phyloP scores from a whole-genome alignment of 495 filamentous ascomycete species.

The Immersiella caudata region DNA sequence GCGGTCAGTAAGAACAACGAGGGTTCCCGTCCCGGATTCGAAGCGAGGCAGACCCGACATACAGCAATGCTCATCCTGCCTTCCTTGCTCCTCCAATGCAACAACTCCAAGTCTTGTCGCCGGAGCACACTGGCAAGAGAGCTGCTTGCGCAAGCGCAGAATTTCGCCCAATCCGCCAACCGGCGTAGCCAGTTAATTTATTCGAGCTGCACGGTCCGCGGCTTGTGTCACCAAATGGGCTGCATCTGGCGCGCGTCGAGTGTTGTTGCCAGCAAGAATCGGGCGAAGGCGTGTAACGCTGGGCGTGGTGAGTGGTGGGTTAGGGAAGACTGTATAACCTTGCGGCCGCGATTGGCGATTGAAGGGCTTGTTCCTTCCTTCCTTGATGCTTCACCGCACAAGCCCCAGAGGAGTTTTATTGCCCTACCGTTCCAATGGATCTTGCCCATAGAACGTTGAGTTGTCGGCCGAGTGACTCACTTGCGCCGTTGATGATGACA shows the following conservation, averaged over 20 bases:
- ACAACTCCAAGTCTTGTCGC: background rate
- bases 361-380: background rate
- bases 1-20: no score
- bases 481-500: background rate
- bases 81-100: background rate
- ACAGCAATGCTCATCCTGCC: background rate
- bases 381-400: background rate
- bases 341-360: background rate
- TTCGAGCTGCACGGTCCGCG: background rate
- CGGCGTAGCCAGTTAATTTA: background rate
- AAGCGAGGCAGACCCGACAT: no score
- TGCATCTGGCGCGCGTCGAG: background rate
- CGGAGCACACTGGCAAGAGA: background rate
- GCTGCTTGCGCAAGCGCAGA: background rate
- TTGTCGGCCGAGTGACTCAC: background rate
- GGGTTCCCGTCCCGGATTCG: no score
- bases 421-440: background rate
- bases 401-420: background rate
- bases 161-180: background rate
- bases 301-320: background rate
- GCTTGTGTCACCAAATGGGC: background rate
- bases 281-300: background rate
- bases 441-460: background rate
- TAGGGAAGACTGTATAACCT: background rate
- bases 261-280: background rate